These are phyloP conservation scores for Suillus lakei DNA, from an alignment of 768 basidiomycete species.

Conservation along the genomic window DNA sequence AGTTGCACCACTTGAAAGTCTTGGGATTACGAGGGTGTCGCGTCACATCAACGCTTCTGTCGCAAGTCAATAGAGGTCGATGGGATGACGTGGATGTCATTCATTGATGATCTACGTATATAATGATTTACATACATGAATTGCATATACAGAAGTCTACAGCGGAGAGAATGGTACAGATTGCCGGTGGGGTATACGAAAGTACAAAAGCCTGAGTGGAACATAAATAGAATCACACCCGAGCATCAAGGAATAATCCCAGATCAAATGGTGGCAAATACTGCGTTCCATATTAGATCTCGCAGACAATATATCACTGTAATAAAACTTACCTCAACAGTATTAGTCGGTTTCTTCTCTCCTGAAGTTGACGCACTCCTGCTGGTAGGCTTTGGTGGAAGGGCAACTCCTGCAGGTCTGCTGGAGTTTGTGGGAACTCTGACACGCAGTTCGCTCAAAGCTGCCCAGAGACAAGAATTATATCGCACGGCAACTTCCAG, in stretches of 20 bases:
- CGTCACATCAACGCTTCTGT: constrained; percentile 46
- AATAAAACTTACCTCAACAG: constrained; percentile 39
- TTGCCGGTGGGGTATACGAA: constrained; percentile 12
- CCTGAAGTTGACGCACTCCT: constrained; percentile 24
- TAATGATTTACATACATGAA: constrained; percentile 18
- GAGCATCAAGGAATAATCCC: constrained; percentile 53
- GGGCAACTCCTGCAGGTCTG: constrained; percentile 47
- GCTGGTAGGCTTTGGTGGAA: constrained; percentile 43
- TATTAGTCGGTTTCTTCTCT: constrained; percentile 36
- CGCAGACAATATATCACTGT: background rate
- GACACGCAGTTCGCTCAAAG: constrained; percentile 53
- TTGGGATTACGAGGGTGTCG: constrained; percentile 62
- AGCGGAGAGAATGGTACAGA: constrained; percentile 9
- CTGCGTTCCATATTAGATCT: constrained; percentile 25
- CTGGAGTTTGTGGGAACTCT: constrained; percentile 44
- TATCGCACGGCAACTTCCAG: constrained; percentile 71
- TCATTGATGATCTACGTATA: constrained; percentile 28
- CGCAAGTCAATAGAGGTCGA: constrained; percentile 58
- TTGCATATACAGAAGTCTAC: constrained; percentile 26
- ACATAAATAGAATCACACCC: constrained; percentile 39
- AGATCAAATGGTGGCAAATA: constrained; percentile 60
- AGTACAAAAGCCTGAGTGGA: constrained; percentile 2
- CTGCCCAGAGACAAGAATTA: constrained; percentile 63
- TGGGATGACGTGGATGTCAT: constrained; percentile 69
- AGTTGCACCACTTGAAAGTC: constrained; percentile 56